A percentile compares a stretch with the other conserved stretches of the same genome.
phyloP scores from a whole-genome alignment of 2,329 filamentous ascomycete species.

The Cladosporium phlei region DNA sequence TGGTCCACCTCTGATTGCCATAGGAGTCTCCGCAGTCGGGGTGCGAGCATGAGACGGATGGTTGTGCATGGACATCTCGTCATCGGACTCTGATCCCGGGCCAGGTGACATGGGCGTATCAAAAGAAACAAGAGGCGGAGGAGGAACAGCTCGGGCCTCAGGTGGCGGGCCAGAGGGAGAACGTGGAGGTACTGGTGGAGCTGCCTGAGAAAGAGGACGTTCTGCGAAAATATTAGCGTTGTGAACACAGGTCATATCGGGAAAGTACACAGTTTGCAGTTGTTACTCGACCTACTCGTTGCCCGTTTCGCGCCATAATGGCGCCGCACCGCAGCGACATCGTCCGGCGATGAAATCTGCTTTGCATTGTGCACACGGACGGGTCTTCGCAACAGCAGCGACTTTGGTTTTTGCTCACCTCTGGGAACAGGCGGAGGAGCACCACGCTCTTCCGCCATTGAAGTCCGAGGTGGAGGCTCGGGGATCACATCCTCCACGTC shows the following conservation, averaged over 20 bases:
- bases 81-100: slow-evolving; percentile 80
- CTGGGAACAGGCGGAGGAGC: slow-evolving; percentile 44
- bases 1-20: slow-evolving; percentile 31
- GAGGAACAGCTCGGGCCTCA: slow-evolving; percentile 50
- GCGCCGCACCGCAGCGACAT: neutral
- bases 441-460: slow-evolving; percentile 34
- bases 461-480: slow-evolving; percentile 39
- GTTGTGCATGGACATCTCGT: slow-evolving; percentile 64
- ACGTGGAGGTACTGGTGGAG: slow-evolving; percentile 37
- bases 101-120: slow-evolving; percentile 57
- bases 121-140: slow-evolving; percentile 40
- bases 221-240: slow-evolving; percentile 17
- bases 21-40: slow-evolving; percentile 26
- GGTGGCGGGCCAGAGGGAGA: slow-evolving; percentile 33
- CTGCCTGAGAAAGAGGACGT: slow-evolving; percentile 11
- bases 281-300: neutral
- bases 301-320: neutral
- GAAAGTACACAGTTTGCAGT: slow-evolving; percentile 1
- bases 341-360: neutral
- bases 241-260: too few relatives aligned
- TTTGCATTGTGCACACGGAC: too few relatives aligned
- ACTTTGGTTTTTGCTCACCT: slow-evolving; percentile 40
- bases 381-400: neutral
- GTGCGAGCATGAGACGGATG: slow-evolving; percentile 40
- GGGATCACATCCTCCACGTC: slow-evolving; percentile 52